These are phyloP conservation scores for Teunomyces kruisii DNA, from an alignment of 805 yeast genomes.

Conservation along the genomic window DNA sequence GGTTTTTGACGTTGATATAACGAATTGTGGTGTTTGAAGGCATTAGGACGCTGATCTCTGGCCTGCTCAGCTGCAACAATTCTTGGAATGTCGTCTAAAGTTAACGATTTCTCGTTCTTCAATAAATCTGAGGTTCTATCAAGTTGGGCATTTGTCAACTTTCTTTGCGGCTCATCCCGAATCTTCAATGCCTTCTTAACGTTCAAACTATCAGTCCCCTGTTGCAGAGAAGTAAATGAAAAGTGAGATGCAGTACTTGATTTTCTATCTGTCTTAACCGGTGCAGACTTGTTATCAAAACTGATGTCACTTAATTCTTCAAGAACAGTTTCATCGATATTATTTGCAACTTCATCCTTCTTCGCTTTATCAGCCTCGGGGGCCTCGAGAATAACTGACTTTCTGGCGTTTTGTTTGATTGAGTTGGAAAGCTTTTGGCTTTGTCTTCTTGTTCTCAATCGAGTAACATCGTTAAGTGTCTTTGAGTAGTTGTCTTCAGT, in stretches of 20 bases:
- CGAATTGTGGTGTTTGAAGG: slow-evolving; percentile 75
- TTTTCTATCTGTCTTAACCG: slow-evolving; percentile 12
- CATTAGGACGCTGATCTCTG: slow-evolving; percentile 87
- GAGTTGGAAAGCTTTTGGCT: slow-evolving; percentile 54
- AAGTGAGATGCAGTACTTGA: slow-evolving; percentile 25
- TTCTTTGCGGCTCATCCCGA: slow-evolving; percentile 39
- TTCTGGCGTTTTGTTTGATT: slow-evolving; percentile 60
- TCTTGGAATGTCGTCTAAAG: slow-evolving; percentile 94
- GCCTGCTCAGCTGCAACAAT: slow-evolving; percentile 98
- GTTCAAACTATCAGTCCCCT: slow-evolving; percentile 27
- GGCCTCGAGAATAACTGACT: slow-evolving; percentile 64
- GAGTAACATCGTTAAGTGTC: slow-evolving; percentile 73
- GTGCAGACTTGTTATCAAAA: slow-evolving; percentile 3
- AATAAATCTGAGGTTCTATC: slow-evolving; percentile 70
- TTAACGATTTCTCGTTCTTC: slow-evolving; percentile 78
- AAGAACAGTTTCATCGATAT: slow-evolving; percentile 14
- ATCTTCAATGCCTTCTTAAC: slow-evolving; percentile 28
- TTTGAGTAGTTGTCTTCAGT: slow-evolving; percentile 57
- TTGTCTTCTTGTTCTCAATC: slow-evolving; percentile 72
- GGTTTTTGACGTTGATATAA: slow-evolving; percentile 36
- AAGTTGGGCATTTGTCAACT: slow-evolving; percentile 36
- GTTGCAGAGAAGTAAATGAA: slow-evolving; percentile 25
- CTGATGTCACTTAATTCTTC: slow-evolving; percentile 14
- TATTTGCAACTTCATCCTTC: slow-evolving; percentile 17
- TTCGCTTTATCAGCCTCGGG: slow-evolving; percentile 50